Evolutionary conservation across 108 stramenopile species (phyloP).

Genomic region (Nitzschia sp.): DNA sequence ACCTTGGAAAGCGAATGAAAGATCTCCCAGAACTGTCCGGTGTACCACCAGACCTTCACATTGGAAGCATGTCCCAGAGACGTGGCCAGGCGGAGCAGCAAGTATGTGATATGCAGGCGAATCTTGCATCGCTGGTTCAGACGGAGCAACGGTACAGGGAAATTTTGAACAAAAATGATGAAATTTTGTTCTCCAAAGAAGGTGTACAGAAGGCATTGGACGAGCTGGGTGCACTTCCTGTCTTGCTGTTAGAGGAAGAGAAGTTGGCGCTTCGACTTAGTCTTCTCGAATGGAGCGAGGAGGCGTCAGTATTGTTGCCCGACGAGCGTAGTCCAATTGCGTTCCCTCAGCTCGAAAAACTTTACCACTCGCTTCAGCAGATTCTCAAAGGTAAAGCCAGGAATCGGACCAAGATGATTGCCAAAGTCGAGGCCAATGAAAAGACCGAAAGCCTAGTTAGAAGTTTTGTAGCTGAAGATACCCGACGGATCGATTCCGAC

Average conservation of each 20-base stretch:
- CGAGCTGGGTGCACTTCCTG: conserved; percentile 41
- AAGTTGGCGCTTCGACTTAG: conserved; percentile 53
- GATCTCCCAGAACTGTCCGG: conserved; percentile 6
- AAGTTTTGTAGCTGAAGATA: conserved; percentile 48
- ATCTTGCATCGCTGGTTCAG: neutral
- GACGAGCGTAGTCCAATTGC: neutral
- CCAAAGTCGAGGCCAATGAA: conserved; percentile 31
- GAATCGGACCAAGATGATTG: conserved; percentile 28
- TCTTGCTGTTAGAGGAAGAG: conserved; percentile 70
- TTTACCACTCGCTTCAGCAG: conserved; percentile 13
- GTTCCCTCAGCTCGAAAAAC: conserved; percentile 15
- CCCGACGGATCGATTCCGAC: neutral
- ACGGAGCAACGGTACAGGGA: neutral
- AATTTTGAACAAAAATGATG: neutral
- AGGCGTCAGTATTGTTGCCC: conserved; percentile 19
- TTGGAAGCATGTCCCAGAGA: neutral
- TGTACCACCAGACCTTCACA: neutral
- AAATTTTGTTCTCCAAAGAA: neutral
- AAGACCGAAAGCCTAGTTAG: conserved; percentile 49
- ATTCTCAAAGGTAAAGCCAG: conserved; percentile 40
- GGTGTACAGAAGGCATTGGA: conserved; percentile 11
- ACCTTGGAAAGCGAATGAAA: neutral
- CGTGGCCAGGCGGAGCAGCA: neutral
- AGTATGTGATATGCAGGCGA: neutral
- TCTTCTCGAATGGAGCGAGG: conserved; percentile 56